These are phyloP conservation scores for Podila clonocystis DNA, from an alignment of 192 early-diverging fungal genomes.

Conservation along the genomic window DNA sequence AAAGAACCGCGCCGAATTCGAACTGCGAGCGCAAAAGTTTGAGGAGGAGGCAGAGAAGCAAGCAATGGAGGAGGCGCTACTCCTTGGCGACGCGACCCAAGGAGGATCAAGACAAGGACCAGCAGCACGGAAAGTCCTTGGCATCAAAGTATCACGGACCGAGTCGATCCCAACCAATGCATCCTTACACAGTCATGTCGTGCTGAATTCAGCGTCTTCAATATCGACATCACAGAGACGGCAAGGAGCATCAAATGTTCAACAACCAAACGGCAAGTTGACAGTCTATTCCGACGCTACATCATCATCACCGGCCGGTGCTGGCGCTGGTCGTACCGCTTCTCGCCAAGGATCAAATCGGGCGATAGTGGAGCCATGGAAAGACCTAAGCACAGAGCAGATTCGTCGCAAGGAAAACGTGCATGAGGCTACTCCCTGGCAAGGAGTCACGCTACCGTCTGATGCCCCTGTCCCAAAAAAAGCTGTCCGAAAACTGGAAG, in stretches of 20 bases:
- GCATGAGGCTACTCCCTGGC: constrained; percentile 67
- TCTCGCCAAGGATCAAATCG: not conserved
- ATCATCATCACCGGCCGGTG: not conserved
- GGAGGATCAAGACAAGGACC: not conserved
- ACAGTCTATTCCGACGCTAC: constrained; percentile 37
- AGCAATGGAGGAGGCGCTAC: not conserved
- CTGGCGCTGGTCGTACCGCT: not conserved
- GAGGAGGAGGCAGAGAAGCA: constrained; percentile 35
- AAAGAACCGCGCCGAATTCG: not conserved
- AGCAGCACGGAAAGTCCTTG: not conserved
- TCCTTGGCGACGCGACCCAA: not conserved
- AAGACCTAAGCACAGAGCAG: constrained; percentile 66
- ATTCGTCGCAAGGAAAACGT: constrained; percentile 78
- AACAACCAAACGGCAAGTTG: constrained; percentile 16
- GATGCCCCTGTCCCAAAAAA: constrained; percentile 15
- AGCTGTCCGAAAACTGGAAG: constrained; percentile 24
- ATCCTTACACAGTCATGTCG: not conserved
- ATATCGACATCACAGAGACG: not conserved
- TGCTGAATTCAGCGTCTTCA: not conserved
- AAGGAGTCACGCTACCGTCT: constrained; percentile 61
- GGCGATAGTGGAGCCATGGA: constrained; percentile 53
- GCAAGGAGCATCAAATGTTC: not conserved
- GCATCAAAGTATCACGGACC: not conserved
- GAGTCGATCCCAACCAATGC: not conserved
- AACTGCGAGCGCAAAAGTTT: constrained; percentile 66